Percentiles rank a stretch among this genome's conserved stretches.
These are phyloP conservation scores for Kazachstania bromeliacearum DNA, from an alignment of 805 yeast genomes.

Conservation along the genomic window DNA sequence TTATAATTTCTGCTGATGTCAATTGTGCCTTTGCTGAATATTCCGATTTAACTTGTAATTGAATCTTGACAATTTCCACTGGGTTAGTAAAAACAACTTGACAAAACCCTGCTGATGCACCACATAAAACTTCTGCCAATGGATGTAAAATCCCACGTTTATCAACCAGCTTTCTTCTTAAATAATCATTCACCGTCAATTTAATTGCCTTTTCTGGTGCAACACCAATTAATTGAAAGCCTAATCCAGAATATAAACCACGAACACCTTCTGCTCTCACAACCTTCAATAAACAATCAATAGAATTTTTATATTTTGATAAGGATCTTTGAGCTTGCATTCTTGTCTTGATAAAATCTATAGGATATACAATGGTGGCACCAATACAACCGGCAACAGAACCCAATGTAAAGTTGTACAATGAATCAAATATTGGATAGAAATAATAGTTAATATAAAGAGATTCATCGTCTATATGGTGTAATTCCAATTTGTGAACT, in stretches of 20 bases:
- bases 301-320: conserved; percentile 63
- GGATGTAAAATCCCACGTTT: conserved; percentile 38
- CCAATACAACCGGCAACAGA: conserved; percentile 97
- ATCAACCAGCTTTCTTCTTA: conserved; percentile 63
- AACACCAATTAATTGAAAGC: conserved; percentile 92
- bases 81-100: conserved; percentile 96
- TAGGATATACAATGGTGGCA: conserved; percentile 96
- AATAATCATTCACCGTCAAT: conserved; percentile 84
- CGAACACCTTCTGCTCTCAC: conserved; percentile 64
- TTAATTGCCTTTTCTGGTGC: conserved; percentile 98
- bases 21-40: conserved; percentile 31
- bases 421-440: conserved; percentile 70
- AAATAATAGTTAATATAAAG: conserved; percentile 32
- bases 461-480: conserved; percentile 21
- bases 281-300: conserved; percentile 80
- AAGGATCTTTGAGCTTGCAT: conserved; percentile 89
- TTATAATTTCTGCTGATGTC: conserved; percentile 53
- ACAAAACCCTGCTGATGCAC: conserved; percentile 92
- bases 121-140: conserved; percentile 70
- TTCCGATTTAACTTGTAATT: conserved; percentile 90
- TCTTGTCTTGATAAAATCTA: conserved; percentile 90
- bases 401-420: conserved; percentile 81
- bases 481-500: conserved; percentile 26
- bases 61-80: conserved; percentile 86
- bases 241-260: conserved; percentile 87